phyloP scores from a whole-genome alignment of 495 filamentous ascomycete species.

The Daldinia caldariorum region DNA sequence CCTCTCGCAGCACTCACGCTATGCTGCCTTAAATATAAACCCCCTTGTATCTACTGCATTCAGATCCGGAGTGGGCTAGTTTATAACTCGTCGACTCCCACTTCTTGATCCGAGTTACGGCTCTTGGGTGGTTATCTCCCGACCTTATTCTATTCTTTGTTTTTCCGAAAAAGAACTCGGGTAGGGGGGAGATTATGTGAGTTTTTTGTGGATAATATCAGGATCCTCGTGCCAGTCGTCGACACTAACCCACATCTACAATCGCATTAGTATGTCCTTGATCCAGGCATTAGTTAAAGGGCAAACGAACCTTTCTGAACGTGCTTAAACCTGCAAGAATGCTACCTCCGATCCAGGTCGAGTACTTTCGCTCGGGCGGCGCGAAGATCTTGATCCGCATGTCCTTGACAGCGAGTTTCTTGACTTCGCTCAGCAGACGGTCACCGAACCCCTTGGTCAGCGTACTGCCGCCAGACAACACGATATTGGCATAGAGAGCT shows the following conservation, averaged over 20 bases:
- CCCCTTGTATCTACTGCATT: constrained; percentile 21
- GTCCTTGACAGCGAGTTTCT: constrained; percentile 92
- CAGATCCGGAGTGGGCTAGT: constrained; percentile 2
- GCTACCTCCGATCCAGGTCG: constrained; percentile 97
- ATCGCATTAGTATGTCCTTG: constrained; percentile 6
- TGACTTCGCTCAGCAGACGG: constrained; percentile 88
- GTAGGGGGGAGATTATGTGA: constrained; percentile 65
- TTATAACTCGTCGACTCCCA: constrained; percentile 11
- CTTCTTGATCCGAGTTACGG: not conserved
- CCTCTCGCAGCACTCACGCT: constrained; percentile 19
- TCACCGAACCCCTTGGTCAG: constrained; percentile 92
- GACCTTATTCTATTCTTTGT: not conserved
- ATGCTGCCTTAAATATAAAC: constrained; percentile 12
- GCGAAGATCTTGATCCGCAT: constrained; percentile 99
- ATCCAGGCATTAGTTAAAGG: not conserved
- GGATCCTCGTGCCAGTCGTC: constrained; percentile 99
- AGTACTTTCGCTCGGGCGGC: constrained; percentile 96
- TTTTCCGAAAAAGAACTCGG: not conserved
- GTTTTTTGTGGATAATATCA: constrained; percentile 97
- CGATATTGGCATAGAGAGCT: constrained; percentile 92
- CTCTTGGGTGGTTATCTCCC: constrained; percentile 5
- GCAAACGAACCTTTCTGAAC: constrained; percentile 85
- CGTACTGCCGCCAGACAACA: constrained; percentile 93
- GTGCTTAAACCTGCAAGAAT: constrained; percentile 97
- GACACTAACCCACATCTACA: constrained; percentile 97